Percentiles rank a stretch among this genome's conserved stretches.
Evolutionary conservation across 495 filamentous ascomycete genomes (phyloP).

Genomic region (Aspergillus ellipticus): DNA sequence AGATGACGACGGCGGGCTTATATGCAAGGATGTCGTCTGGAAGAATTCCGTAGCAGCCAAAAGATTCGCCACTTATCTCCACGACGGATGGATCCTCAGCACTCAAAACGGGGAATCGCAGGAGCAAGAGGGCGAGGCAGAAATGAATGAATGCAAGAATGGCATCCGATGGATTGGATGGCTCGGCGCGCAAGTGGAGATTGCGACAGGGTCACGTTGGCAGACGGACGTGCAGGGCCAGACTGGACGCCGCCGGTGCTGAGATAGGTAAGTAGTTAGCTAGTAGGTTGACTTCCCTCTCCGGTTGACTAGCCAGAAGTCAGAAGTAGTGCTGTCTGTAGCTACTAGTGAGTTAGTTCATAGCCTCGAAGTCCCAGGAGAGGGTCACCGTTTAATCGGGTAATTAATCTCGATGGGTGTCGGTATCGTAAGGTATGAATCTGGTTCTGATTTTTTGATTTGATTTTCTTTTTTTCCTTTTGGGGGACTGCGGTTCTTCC

Average conservation of each 20-base stretch:
- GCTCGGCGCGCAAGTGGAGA: conserved; percentile 14
- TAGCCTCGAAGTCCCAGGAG: neutral
- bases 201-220: conserved; percentile 19
- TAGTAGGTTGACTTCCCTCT: too few relatives aligned
- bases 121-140: neutral
- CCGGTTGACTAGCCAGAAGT: neutral
- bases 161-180: conserved; percentile 9
- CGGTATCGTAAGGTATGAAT: conserved; percentile 2
- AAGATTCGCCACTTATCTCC: conserved; percentile 15
- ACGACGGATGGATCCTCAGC: conserved; percentile 8
- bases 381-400: conserved; percentile 24
- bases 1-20: conserved; percentile 10
- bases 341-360: neutral
- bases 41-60: conserved; percentile 3
- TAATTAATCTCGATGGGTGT: conserved; percentile 18
- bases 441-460: conserved; percentile 11
- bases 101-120: conserved; percentile 3
- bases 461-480: conserved; percentile 14
- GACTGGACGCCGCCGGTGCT: neutral
- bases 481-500: conserved; percentile 5
- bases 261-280: neutral
- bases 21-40: conserved; percentile 17
- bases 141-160: neutral
- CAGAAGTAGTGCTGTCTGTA: neutral
- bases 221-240: conserved; percentile 8